phyloP scores from a whole-genome alignment of 2,329 filamentous ascomycete genomes.

The Penicillium sp. region DNA sequence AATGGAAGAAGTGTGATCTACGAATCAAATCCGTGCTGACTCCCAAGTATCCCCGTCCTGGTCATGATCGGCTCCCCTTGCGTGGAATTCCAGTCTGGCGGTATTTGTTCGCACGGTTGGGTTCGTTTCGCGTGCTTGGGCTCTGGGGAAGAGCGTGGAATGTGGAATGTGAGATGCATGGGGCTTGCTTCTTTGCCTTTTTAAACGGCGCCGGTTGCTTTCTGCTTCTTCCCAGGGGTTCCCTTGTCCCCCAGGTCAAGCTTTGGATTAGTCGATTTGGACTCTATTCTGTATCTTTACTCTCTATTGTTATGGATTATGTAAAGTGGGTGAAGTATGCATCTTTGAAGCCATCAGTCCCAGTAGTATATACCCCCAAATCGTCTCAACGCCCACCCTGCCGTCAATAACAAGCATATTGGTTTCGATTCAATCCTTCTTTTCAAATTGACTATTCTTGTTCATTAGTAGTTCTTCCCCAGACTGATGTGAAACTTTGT shows the following conservation, averaged over 20 bases:
- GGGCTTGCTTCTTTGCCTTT: slow-evolving; percentile 2
- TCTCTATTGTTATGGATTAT: too few relatives aligned
- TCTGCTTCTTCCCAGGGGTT: background rate
- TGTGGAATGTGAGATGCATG: slow-evolving; percentile 5
- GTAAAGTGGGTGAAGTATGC: background rate
- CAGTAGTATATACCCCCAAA: background rate
- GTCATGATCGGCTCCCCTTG: slow-evolving; percentile 16
- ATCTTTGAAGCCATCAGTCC: background rate
- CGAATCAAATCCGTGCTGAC: background rate
- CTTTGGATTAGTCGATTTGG: slow-evolving; percentile 1
- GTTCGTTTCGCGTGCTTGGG: slow-evolving; percentile 9
- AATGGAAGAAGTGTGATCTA: background rate
- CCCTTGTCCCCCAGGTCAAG: background rate
- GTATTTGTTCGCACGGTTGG: slow-evolving; percentile 2
- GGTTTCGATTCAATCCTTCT: too few relatives aligned
- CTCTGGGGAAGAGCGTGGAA: slow-evolving; percentile 8
- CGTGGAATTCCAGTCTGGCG: slow-evolving; percentile 10
- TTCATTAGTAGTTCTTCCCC: too few relatives aligned
- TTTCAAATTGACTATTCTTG: too few relatives aligned
- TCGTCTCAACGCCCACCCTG: too few relatives aligned
- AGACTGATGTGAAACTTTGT: too few relatives aligned
- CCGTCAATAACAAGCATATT: too few relatives aligned
- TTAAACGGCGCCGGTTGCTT: background rate
- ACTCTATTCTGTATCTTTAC: background rate
- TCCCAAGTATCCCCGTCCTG: slow-evolving; percentile 4